phyloP scores from a whole-genome alignment of 2,329 filamentous ascomycete genomes.

The Stagonosporopsis rhizophila region DNA sequence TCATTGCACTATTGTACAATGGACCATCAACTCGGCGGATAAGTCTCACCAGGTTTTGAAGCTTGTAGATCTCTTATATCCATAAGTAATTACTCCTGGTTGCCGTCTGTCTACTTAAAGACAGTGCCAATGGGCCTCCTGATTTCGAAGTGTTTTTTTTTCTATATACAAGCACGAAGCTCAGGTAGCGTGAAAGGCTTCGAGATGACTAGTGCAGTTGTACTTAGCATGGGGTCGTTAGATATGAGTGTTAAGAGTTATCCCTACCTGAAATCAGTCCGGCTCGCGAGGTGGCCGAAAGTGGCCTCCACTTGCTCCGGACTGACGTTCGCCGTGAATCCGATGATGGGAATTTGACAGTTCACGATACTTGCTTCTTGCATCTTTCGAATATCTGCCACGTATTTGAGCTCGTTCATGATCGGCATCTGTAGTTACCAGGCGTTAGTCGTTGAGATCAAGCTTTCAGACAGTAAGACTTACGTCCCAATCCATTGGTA shows the following conservation, averaged over 20 bases:
- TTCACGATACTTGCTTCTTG: constrained; percentile 24
- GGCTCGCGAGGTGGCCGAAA: constrained; percentile 25
- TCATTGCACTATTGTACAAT: not conserved
- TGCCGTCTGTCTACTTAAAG: not conserved
- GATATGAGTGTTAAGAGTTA: no score
- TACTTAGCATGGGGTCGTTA: no score
- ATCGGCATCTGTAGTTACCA: constrained; percentile 34
- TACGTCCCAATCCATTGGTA: no score
- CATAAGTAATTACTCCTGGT: not conserved
- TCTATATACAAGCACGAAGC: constrained; percentile 30
- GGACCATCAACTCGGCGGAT: not conserved
- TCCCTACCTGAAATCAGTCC: constrained; percentile 36
- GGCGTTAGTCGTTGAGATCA: not conserved
- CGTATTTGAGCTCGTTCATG: constrained; percentile 41
- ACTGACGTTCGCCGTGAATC: constrained; percentile 46
- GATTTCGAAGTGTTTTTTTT: constrained; percentile 23
- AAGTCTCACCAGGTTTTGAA: not conserved
- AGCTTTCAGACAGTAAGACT: no score
- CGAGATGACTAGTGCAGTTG: constrained; percentile 63
- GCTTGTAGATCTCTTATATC: not conserved
- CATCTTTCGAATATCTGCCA: constrained; percentile 33
- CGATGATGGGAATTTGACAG: constrained; percentile 41
- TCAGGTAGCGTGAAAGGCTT: constrained; percentile 69
- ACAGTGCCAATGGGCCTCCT: not conserved
- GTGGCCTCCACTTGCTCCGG: constrained; percentile 41